A percentile compares a stretch with the other conserved stretches of the same genome.
These are phyloP conservation scores for Periconia sp. DNA, from an alignment of 2,329 filamentous ascomycete genomes.

Conservation along the genomic window DNA sequence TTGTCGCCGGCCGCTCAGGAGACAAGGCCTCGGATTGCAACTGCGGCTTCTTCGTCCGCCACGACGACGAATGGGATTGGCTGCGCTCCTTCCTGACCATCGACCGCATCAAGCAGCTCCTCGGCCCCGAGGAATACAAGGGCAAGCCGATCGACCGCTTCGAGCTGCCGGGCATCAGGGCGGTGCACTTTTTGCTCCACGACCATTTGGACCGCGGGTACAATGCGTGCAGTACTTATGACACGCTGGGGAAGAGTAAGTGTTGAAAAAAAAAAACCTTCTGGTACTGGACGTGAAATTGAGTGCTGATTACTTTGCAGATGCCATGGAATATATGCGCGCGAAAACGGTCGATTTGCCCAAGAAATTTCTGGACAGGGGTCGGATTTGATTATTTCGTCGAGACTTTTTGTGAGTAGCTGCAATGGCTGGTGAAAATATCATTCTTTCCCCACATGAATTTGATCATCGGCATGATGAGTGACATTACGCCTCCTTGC, in stretches of 20 bases:
- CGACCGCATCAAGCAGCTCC: constrained; percentile 23
- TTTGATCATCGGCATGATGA: too few relatives aligned
- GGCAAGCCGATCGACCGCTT: constrained; percentile 22
- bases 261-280: too few relatives aligned
- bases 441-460: too few relatives aligned
- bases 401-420: too few relatives aligned
- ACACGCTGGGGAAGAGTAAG: constrained; percentile 23
- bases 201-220: constrained; percentile 28
- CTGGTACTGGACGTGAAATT: too few relatives aligned
- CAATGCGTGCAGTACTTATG: constrained; percentile 20
- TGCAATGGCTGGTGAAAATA: too few relatives aligned
- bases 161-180: constrained; percentile 20
- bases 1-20: constrained; percentile 24
- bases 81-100: constrained; percentile 25
- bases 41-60: constrained; percentile 29
- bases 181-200: constrained; percentile 32
- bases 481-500: too few relatives aligned
- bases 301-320: too few relatives aligned
- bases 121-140: constrained; percentile 27
- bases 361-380: too few relatives aligned
- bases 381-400: too few relatives aligned
- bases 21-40: constrained; percentile 32
- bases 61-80: constrained; percentile 36
- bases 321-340: constrained; percentile 26
- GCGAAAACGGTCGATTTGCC: constrained; percentile 9